Conservation (phyloP, 192 early-diverging fungal genomes). For the Backusella australiensis region DNA sequence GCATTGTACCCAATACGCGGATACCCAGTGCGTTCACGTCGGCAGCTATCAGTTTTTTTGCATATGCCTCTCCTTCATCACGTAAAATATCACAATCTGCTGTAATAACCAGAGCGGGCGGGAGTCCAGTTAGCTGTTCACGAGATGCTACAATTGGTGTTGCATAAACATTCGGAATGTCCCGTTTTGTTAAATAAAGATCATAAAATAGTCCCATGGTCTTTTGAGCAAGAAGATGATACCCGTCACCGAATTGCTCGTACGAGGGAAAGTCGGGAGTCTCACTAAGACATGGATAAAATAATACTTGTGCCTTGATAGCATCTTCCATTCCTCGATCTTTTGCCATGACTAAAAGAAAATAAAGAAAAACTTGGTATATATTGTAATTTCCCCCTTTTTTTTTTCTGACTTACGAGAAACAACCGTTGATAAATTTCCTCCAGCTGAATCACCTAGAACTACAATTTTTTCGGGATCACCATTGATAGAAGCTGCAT, state of each 20-base stretch:
- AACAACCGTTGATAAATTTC: conserved; percentile 10
- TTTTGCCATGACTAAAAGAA: neutral
- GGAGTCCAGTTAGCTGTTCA: conserved; percentile 11
- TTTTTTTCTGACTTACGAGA: neutral
- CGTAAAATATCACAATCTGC: conserved; percentile 19
- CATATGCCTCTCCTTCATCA: conserved; percentile 24
- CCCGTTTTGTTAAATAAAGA: neutral
- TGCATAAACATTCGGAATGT: neutral
- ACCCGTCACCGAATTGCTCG: neutral
- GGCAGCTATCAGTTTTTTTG: neutral
- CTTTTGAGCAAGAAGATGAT: neutral
- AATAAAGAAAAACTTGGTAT: too few species aligned
- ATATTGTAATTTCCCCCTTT: too few species aligned
- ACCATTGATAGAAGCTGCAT: neutral
- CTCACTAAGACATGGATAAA: conserved; percentile 7
- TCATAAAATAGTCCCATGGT: neutral
- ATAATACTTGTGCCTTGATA: conserved; percentile 6
- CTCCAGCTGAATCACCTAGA: conserved; percentile 22
- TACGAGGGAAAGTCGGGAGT: conserved; percentile 1
- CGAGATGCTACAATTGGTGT: neutral
- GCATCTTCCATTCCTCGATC: neutral
- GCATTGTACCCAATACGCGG: conserved; percentile 8
- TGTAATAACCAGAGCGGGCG: conserved; percentile 11
- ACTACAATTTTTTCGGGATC: conserved; percentile 9
- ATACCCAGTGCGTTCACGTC: conserved; percentile 25